Evolutionary conservation across 1,284 basidiomycete genomes (phyloP).

Genomic region (Kalmanozyma brasiliensis): DNA sequence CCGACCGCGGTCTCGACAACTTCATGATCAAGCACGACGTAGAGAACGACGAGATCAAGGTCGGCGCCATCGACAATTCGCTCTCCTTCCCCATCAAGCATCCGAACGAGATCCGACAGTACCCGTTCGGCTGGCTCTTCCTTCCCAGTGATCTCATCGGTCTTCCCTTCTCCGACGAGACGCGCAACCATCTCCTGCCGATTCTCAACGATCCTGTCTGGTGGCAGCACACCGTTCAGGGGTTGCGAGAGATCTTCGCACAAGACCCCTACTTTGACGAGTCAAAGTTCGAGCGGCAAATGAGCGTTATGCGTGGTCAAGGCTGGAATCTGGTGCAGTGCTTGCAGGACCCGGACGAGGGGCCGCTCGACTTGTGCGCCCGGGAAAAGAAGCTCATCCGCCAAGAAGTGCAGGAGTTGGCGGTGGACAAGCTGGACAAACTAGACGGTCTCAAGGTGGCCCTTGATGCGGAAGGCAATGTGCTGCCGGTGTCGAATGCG

Average conservation of each 20-base stretch:
- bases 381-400: constrained; percentile 61
- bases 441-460: constrained; percentile 22
- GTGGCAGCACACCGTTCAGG: constrained; percentile 87
- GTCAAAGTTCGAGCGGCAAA: constrained; percentile 75
- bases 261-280: constrained; percentile 77
- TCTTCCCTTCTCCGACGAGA: constrained; percentile 78
- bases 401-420: constrained; percentile 29
- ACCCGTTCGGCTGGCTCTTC: constrained; percentile 87
- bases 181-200: constrained; percentile 82
- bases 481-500: constrained; percentile 1
- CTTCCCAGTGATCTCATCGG: constrained; percentile 83
- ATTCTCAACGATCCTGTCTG: constrained; percentile 82
- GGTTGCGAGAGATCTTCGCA: constrained; percentile 80
- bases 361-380: constrained; percentile 65
- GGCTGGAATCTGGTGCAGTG: constrained; percentile 89
- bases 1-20: constrained; percentile 70
- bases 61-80: constrained; percentile 87
- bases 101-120: constrained; percentile 87
- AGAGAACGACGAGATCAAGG: constrained; percentile 80
- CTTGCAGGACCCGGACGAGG: constrained; percentile 77
- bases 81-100: constrained; percentile 80
- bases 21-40: constrained; percentile 72
- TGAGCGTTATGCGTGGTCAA: constrained; percentile 90
- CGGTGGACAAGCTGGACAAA: constrained; percentile 14
- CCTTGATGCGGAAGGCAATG: constrained; percentile 8